Base-by-base conservation (phyloP, 2,329 filamentous ascomycete species). In the Salinomyces thailandicus region DNA sequence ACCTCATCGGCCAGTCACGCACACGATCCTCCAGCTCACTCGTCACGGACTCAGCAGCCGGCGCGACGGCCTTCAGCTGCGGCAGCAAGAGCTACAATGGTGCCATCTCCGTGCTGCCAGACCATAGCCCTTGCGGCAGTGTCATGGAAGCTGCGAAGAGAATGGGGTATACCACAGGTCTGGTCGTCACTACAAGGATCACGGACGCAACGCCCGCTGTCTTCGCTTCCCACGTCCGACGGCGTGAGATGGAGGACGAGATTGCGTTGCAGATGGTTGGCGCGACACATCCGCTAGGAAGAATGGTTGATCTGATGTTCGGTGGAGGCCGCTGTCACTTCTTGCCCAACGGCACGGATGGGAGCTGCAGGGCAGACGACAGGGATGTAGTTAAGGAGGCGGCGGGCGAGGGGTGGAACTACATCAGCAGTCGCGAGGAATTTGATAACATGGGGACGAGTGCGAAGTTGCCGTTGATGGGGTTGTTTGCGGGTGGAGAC, bases 141-240 rank as follows among this genome's bases (percentile, higher is more conserved):
- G 85, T 82, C 26, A 73, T 98, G 36, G 91, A 98, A 65, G 91
- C 91, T 3, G 91, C 91, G 24, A 93, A 95, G 64, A 75, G 77
- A 49, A 82, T 84, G 6, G 91, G 91, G 11, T 96, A 95, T 37
- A 80, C 78, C 62, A 98, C 91, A 2, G 91, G 91, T 0, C 63
- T 98, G 46, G 91, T 96, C 2, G 91, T 95, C 18, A 98, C 91
- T 1, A 98, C 91, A 0, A 77, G 89, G 43, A 77, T 96, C 43
- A 95, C 91, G 3, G 91, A 98, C 64, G 91, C 91, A 3, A 98
- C 91, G 2, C 91, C 91, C 1, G 91, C 91, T 2, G 93, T 85
- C 61, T 98, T 98, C 59, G 86, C 85, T 3, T 78, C 84, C 31
- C 91, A 96, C 57, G 91, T 86, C 12, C 77, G 85, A 44, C 68